These are phyloP conservation scores for Funneliformis caledonium DNA, from an alignment of 371 early-diverging fungal species.

Conservation along the genomic window DNA sequence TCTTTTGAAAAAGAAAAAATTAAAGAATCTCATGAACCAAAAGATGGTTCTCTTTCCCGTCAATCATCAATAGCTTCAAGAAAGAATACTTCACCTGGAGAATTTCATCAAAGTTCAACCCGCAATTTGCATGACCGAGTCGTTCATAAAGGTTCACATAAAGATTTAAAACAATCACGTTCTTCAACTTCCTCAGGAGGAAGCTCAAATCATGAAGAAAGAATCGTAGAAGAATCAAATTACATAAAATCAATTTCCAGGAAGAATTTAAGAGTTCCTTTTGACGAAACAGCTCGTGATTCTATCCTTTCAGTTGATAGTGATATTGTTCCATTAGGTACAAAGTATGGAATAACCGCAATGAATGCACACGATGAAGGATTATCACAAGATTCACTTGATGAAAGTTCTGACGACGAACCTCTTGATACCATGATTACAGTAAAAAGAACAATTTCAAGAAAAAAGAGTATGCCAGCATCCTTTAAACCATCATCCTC, in stretches of 20 bases:
- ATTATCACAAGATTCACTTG: neutral
- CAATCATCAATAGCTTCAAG: slow-evolving; percentile 11
- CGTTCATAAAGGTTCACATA: neutral
- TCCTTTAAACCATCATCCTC: neutral
- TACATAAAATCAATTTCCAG: neutral
- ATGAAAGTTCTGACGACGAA: neutral
- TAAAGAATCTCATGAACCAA: neutral
- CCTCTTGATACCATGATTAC: neutral
- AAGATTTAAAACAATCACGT: neutral
- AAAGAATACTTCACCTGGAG: too few species aligned
- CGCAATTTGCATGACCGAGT: neutral
- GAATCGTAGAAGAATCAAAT: neutral
- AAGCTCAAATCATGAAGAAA: neutral
- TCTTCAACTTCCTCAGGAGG: neutral
- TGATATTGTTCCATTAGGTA: slow-evolving; percentile 22
- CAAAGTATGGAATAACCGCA: neutral
- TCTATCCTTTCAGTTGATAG: slow-evolving; percentile 3
- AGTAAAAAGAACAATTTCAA: neutral
- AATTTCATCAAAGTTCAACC: too few species aligned
- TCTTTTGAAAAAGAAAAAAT: neutral
- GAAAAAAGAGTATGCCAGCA: too few species aligned
- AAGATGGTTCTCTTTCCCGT: slow-evolving; percentile 15
- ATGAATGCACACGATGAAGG: neutral
- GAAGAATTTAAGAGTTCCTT: neutral
- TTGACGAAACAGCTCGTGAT: neutral